A percentile compares a stretch with the other conserved stretches of the same genome.
phyloP scores from a whole-genome alignment of 2,329 filamentous ascomycete genomes.

The Venturia asperata region DNA sequence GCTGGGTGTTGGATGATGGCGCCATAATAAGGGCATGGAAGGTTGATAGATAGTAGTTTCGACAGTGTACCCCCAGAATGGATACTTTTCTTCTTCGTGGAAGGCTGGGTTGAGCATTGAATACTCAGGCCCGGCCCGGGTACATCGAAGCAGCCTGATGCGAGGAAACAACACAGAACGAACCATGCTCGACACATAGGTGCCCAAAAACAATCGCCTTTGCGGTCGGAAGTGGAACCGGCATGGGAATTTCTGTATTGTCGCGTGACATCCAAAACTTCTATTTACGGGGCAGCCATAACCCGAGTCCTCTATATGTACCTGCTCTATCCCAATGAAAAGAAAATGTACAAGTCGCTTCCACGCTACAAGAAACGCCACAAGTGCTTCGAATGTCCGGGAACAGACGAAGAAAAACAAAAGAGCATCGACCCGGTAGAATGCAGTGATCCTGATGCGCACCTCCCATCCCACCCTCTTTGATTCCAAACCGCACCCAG shows the following conservation, averaged over 20 bases:
- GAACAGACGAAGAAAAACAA: neutral
- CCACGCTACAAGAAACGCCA: neutral
- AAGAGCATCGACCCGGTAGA: neutral
- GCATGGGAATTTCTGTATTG: neutral
- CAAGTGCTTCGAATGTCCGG: neutral
- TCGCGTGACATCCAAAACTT: neutral
- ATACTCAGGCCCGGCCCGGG: too few relatives aligned
- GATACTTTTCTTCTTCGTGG: neutral
- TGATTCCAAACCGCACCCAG: too few relatives aligned
- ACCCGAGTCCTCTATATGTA: neutral
- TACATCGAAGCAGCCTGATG: too few relatives aligned
- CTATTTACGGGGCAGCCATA: neutral
- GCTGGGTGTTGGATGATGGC: neutral
- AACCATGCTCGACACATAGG: too few relatives aligned
- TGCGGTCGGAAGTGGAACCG: too few relatives aligned
- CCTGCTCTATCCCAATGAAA: neutral
- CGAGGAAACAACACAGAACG: too few relatives aligned
- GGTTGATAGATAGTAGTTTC: too few relatives aligned
- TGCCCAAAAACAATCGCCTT: too few relatives aligned
- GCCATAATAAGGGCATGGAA: neutral
- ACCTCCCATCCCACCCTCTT: neutral
- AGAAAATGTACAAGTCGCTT: neutral
- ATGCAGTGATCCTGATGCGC: neutral
- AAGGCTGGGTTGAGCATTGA: too few relatives aligned
- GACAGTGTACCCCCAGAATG: too few relatives aligned